Conservation (phyloP, 1,284 basidiomycete species). For the Tremellales sp. region DNA sequence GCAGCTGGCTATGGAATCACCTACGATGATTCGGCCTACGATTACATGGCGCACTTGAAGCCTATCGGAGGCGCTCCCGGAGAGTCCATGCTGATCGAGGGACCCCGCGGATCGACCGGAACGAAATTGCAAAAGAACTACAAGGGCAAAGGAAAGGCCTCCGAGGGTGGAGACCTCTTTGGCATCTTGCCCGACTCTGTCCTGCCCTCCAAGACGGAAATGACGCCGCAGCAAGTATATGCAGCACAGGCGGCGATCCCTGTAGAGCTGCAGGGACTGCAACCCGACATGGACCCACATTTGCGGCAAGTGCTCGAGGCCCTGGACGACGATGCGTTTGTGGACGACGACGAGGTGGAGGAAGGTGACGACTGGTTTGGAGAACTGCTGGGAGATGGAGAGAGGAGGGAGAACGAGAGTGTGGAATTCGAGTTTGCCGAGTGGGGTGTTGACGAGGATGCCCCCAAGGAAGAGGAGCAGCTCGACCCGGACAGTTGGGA, state of each 20-base stretch:
- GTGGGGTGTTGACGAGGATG: conserved; percentile 51
- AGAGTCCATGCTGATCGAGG: conserved; percentile 61
- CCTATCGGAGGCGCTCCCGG: conserved; percentile 62
- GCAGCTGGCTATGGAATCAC: conserved; percentile 87
- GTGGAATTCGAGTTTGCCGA: conserved; percentile 67
- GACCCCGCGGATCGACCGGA: conserved; percentile 55
- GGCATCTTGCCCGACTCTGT: conserved; percentile 61
- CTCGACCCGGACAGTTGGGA: conserved; percentile 59
- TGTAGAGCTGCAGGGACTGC: conserved; percentile 78
- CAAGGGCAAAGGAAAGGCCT: conserved; percentile 36
- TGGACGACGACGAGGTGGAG: conserved; percentile 67
- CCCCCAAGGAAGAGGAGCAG: conserved; percentile 36
- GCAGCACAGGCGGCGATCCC: conserved; percentile 67
- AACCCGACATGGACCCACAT: conserved; percentile 96
- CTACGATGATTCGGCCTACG: conserved; percentile 96
- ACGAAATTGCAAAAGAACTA: conserved; percentile 32
- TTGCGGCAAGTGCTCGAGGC: conserved; percentile 90
- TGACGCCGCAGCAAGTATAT: conserved; percentile 62
- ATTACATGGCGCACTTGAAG: conserved; percentile 97
- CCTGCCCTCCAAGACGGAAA: conserved; percentile 67
- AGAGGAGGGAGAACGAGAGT: conserved; percentile 49
- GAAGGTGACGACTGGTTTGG: conserved; percentile 53
- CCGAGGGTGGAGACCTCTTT: conserved; percentile 37
- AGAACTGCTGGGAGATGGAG: conserved; percentile 54
- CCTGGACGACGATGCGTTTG: conserved; percentile 91